Conservation (phyloP, 331 rosid genomes). For the Pyrus hybrid region DNA sequence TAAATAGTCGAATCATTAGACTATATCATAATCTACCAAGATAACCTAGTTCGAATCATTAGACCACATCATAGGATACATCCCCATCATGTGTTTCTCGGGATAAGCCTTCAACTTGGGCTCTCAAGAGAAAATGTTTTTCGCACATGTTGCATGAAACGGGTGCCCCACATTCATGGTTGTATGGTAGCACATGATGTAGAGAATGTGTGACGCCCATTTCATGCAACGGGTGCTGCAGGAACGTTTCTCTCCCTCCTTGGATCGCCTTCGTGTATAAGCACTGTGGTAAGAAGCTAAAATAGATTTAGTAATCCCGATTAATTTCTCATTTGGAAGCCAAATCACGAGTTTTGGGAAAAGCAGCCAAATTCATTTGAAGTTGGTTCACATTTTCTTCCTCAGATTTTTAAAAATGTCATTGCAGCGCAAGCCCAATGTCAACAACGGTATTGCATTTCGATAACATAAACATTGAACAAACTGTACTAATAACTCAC, state of each 20-base stretch:
- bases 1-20: not conserved
- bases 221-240: not conserved
- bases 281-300: not conserved
- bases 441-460: not conserved
- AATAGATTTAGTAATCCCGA: not conserved
- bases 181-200: not conserved
- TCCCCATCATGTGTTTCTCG: not conserved
- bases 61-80: not conserved
- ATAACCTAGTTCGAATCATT: not conserved
- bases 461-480: not conserved
- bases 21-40: not conserved
- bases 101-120: not conserved
- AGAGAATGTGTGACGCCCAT: not conserved
- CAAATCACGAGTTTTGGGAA: not conserved
- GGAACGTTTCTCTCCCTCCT: not conserved
- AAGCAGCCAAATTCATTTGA: not conserved
- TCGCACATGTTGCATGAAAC: not conserved
- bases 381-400: not conserved
- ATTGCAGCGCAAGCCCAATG: not conserved
- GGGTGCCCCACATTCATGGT: not conserved
- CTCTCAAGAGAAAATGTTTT: too few species aligned
- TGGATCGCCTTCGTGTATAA: not conserved
- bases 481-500: not conserved
- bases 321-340: not conserved
- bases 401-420: not conserved